A percentile compares a stretch with the other conserved stretches of the same genome.
These are phyloP conservation scores for Euphorbia lathyris DNA, from an alignment of 345 rosid genomes.

Conservation along the genomic window DNA sequence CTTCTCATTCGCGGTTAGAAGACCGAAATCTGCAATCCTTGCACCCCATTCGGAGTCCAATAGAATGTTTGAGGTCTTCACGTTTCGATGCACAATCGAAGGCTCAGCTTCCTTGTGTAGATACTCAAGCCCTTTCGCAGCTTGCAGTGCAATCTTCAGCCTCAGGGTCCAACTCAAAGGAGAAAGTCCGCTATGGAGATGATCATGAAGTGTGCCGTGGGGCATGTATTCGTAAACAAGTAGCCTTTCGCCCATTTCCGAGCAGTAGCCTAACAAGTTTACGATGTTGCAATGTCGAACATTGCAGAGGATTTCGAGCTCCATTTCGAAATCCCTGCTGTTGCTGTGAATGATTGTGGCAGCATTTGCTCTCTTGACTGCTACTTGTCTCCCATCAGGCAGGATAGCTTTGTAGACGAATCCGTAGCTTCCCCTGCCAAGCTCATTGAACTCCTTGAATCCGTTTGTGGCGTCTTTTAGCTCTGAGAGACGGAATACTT, in stretches of 20 bases:
- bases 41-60: conserved; percentile 89
- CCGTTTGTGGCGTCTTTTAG: conserved; percentile 91
- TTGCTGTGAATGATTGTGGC: conserved; percentile 88
- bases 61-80: conserved; percentile 74
- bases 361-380: conserved; percentile 90
- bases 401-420: conserved; percentile 84
- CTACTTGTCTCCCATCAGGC: conserved; percentile 79
- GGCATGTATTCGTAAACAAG: conserved; percentile 88
- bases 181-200: conserved; percentile 72
- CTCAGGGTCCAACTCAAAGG: conserved; percentile 70
- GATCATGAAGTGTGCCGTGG: conserved; percentile 85
- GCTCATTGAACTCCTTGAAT: conserved; percentile 89
- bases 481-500: conserved; percentile 75
- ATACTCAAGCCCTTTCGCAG: conserved; percentile 81
- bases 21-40: conserved; percentile 79
- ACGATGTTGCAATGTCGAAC: conserved; percentile 76
- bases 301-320: conserved; percentile 70
- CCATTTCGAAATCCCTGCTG: conserved; percentile 72
- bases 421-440: conserved; percentile 88
- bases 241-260: conserved; percentile 86
- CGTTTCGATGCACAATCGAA: conserved; percentile 58
- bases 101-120: conserved; percentile 71
- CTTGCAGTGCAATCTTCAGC: conserved; percentile 64
- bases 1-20: conserved; percentile 49
- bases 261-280: conserved; percentile 78